Base-by-base conservation (phyloP, 2,329 filamentous ascomycete species). In the Claviceps purpurea region DNA sequence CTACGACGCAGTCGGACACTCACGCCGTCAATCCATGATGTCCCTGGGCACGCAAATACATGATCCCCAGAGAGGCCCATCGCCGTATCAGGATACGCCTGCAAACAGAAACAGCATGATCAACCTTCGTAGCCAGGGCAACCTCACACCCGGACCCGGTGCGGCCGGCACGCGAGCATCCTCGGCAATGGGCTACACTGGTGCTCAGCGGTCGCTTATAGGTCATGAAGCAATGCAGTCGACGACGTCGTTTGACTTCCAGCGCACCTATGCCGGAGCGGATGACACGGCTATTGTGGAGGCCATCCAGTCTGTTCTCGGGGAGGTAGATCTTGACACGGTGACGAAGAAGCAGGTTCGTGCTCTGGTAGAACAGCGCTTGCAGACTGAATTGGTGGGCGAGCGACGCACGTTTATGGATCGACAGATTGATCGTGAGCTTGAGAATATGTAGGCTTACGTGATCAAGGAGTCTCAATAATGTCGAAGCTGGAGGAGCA, bases 301-400 rank as follows among this genome's bases (percentile, higher is more conserved):
- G 55, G 86, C 87, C 1, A 91, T 97, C 56, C 85, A 89, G 62
- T 74, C 77, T 49, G 93, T 93, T 60, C 74, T 98, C 56, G 71
- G 76, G 16, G 91, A 96, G 62, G 89, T 96, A 0, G 91, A 98
- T 67, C 75, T 98, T 43, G 93, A 98, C 66, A 91, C 79, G n/a
- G 88, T 97, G 47, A 98, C 93, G 6, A 98, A 97, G 82, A 98
- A 98, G 73, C 91, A 97, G 71, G 85, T 93, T 52, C 79, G 87
- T 49, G 90, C 87, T 3, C 77, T 97, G 45, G 89, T 95, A 13
- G 93, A 98, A 72, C 89, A 96, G 73, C 81, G 90, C 61, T 71
- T 98, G 56, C 91, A 96, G 72, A 91, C 87, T 4, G 89, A 95
- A 66, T 76, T 97, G 53, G 76, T 79, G 0, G 90, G 89, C 22